Evolutionary conservation across 129 eudicot species (phyloP).

Genomic region (Escallonia herrerae): DNA sequence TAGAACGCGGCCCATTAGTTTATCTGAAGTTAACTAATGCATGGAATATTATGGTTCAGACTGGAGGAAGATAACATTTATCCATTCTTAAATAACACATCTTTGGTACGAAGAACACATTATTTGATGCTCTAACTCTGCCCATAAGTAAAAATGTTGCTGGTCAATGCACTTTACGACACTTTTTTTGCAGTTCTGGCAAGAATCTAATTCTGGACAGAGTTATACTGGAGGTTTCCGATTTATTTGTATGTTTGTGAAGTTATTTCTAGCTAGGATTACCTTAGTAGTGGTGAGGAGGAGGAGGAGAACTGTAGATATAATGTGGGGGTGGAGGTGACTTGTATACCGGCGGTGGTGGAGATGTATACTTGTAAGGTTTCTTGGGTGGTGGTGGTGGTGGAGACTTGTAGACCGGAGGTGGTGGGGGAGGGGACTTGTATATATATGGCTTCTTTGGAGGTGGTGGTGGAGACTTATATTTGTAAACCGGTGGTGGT

Average conservation of each 20-base stretch:
- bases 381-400: neutral
- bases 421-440: neutral
- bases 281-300: slow-evolving; percentile 8
- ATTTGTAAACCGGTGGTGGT: neutral
- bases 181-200: too few species aligned
- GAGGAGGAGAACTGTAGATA: slow-evolving; percentile 4
- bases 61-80: too few species aligned
- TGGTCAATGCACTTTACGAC: too few species aligned
- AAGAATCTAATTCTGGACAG: too few species aligned
- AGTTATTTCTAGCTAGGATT: neutral
- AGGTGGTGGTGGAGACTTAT: neutral
- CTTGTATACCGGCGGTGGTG: neutral
- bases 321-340: slow-evolving; percentile 15
- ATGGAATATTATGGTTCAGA: too few species aligned
- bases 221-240: too few species aligned
- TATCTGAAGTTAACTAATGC: too few species aligned
- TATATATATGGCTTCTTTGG: neutral
- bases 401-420: neutral
- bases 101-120: too few species aligned
- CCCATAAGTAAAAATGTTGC: too few species aligned
- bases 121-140: too few species aligned
- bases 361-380: neutral
- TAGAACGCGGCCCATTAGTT: neutral
- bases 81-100: too few species aligned
- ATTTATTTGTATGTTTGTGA: too few species aligned